Evolutionary conservation across 805 yeast genomes (phyloP).

Genomic region (Teunomyces tritomae): DNA sequence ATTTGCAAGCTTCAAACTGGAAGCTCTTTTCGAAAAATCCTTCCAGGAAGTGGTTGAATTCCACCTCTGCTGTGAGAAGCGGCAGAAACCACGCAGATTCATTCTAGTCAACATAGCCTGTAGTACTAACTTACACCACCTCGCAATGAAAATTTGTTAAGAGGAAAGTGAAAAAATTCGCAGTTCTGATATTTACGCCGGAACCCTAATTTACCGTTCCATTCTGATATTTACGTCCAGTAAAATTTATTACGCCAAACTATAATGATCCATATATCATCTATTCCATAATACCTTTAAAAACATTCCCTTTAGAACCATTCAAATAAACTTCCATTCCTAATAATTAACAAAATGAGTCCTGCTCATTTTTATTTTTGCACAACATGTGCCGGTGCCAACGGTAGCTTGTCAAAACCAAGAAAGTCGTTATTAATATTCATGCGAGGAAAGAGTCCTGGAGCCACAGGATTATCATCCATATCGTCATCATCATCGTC

Average conservation of each 20-base stretch:
- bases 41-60: slow-evolving; percentile 26
- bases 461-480: slow-evolving; percentile 28
- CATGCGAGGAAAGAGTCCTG: slow-evolving; percentile 38
- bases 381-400: slow-evolving; percentile 26
- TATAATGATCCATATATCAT: background rate
- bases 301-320: background rate
- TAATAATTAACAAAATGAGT: background rate
- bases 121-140: background rate
- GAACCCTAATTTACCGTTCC: background rate
- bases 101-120: background rate
- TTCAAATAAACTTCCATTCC: no score
- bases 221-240: background rate
- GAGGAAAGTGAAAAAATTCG: background rate
- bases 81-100: background rate
- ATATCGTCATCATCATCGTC: slow-evolving; percentile 9
- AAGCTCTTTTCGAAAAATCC: slow-evolving; percentile 29
- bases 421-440: slow-evolving; percentile 15
- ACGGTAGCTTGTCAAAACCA: slow-evolving; percentile 24
- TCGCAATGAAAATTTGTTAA: background rate
- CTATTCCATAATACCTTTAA: background rate
- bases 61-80: background rate
- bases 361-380: background rate
- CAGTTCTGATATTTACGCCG: slow-evolving; percentile 2
- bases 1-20: slow-evolving; percentile 23
- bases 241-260: background rate